These are phyloP conservation scores for Linanthus parryae DNA, from an alignment of 148 eudicot species.

Conservation along the genomic window DNA sequence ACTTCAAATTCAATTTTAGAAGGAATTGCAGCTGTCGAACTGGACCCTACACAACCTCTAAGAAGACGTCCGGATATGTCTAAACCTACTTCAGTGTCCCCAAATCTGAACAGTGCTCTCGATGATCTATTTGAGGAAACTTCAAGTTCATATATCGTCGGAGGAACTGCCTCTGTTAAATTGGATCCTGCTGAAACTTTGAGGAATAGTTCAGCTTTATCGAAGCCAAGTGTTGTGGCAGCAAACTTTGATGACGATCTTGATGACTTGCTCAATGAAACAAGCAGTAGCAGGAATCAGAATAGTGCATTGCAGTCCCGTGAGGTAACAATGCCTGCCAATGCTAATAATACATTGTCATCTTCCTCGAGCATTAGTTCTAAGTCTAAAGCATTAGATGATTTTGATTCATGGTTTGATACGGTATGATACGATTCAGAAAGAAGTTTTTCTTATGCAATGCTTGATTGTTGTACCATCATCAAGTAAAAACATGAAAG, in stretches of 20 bases:
- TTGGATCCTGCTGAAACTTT: neutral
- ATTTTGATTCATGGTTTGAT: constrained; percentile 86
- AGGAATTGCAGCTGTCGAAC: constrained; percentile 6
- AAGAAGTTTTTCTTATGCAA: too few species aligned
- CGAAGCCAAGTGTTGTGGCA: neutral
- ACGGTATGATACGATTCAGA: constrained; percentile 44
- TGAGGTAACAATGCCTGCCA: constrained; percentile 13
- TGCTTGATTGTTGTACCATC: too few species aligned
- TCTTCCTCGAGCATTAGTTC: constrained; percentile 25
- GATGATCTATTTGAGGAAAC: constrained; percentile 5
- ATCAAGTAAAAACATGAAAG: too few species aligned
- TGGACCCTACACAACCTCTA: neutral
- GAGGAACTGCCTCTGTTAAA: constrained; percentile 5
- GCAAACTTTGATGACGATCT: constrained; percentile 28
- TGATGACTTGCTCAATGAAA: constrained; percentile 59
- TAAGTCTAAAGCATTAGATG: constrained; percentile 55
- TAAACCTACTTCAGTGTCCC: neutral
- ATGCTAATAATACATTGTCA: constrained; percentile 12
- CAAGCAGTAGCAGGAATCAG: constrained; percentile 21
- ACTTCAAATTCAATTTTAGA: constrained; percentile 4
- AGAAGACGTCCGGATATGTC: constrained; percentile 3
- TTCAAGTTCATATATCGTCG: neutral
- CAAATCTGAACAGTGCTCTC: constrained; percentile 6
- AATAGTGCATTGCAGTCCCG: constrained; percentile 5
- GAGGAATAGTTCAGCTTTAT: constrained; percentile 1